Evolutionary conservation across 805 yeast genomes (phyloP).

Genomic region (Yarrowia porcina): DNA sequence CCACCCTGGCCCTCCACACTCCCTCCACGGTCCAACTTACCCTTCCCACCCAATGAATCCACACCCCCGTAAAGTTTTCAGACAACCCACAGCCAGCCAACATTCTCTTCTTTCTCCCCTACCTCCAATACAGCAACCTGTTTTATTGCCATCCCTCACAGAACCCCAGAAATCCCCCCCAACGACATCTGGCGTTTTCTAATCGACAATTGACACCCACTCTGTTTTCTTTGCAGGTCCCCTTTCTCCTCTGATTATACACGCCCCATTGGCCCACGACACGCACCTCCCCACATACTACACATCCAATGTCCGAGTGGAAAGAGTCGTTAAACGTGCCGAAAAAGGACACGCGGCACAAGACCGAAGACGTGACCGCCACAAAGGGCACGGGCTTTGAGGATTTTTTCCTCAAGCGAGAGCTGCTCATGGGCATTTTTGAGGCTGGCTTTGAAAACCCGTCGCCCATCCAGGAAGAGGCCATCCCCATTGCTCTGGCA

Average conservation of each 20-base stretch:
- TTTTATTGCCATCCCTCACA: conserved; percentile 24
- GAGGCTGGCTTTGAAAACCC: conserved; percentile 99
- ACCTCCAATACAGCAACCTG: conserved; percentile 22
- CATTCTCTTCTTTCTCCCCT: conserved; percentile 25
- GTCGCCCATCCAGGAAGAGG: conserved; percentile 95
- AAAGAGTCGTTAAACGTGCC: conserved; percentile 73
- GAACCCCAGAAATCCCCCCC: conserved; percentile 15
- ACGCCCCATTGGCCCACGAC: conserved; percentile 9
- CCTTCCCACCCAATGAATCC: conserved; percentile 25
- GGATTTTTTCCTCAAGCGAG: conserved; percentile 87
- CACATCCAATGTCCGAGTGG: conserved; percentile 50
- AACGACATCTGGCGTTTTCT: conserved; percentile 13
- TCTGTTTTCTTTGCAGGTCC: conserved; percentile 11
- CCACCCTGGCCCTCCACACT: background rate
- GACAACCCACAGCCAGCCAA: conserved; percentile 14
- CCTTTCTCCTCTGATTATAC: too few species aligned
- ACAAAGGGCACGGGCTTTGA: conserved; percentile 91
- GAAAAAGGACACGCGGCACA: conserved; percentile 85
- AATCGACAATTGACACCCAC: conserved; percentile 25
- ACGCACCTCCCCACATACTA: conserved; percentile 12
- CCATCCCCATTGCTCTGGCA: conserved; percentile 90
- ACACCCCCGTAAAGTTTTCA: conserved; percentile 25
- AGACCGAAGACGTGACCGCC: conserved; percentile 91
- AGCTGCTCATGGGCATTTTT: conserved; percentile 94
- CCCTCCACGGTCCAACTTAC: background rate